These are phyloP conservation scores for Diaporthe nobilis DNA, from an alignment of 2,329 filamentous ascomycete genomes.

Conservation along the genomic window DNA sequence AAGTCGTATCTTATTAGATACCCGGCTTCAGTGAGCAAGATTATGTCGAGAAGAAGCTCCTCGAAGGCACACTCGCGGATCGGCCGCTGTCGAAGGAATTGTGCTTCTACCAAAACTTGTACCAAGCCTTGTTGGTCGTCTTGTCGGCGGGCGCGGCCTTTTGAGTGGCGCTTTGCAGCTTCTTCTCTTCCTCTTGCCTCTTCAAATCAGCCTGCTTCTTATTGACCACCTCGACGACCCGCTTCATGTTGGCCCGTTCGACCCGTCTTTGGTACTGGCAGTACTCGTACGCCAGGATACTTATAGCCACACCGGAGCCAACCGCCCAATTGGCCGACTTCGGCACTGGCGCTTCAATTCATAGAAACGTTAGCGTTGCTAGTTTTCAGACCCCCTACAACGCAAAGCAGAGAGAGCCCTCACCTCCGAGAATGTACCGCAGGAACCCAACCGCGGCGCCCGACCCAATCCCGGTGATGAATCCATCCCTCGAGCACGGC, in stretches of 20 bases:
- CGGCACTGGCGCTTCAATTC: conserved; percentile 64
- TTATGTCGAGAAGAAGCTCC: background rate
- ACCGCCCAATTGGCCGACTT: conserved; percentile 89
- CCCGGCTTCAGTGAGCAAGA: too few species aligned
- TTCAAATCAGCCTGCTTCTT: conserved; percentile 75
- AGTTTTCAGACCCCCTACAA: too few species aligned
- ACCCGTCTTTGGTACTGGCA: conserved; percentile 82
- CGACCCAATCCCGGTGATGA: conserved; percentile 85
- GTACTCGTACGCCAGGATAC: conserved; percentile 84
- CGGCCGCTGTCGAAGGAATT: background rate
- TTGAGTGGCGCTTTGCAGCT: conserved; percentile 51
- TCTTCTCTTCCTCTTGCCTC: conserved; percentile 65
- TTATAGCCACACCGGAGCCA: conserved; percentile 78
- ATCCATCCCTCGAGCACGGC: conserved; percentile 86
- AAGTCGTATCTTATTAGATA: background rate
- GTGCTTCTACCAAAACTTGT: conserved; percentile 67
- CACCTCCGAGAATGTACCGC: conserved; percentile 82
- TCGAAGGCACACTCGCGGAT: background rate
- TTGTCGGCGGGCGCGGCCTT: conserved; percentile 49
- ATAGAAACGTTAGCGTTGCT: background rate
- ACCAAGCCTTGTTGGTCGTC: conserved; percentile 61
- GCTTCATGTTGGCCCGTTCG: conserved; percentile 87
- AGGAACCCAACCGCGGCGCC: conserved; percentile 83
- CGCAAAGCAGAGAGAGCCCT: background rate
- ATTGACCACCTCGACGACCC: conserved; percentile 86